Percentiles rank a stretch among this genome's conserved stretches.
Evolutionary conservation across 2,329 filamentous ascomycete species (phyloP).

Genomic region (Cladobotryum mycophilum): DNA sequence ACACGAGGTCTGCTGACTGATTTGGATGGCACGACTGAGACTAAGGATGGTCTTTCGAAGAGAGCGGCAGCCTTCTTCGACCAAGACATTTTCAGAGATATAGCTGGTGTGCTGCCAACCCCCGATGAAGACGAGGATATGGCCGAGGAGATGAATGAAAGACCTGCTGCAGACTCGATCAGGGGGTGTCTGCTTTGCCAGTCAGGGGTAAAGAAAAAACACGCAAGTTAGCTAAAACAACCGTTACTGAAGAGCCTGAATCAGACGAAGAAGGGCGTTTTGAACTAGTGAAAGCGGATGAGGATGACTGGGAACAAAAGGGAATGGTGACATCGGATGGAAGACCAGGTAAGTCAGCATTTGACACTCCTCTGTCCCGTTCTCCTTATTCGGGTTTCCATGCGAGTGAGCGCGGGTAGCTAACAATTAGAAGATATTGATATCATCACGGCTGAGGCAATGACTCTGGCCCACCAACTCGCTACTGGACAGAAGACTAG

Average conservation of each 20-base stretch:
- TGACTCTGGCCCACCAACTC: slow-evolving; percentile 91
- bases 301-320: slow-evolving; percentile 60
- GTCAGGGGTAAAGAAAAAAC: background rate
- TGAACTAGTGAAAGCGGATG: slow-evolving; percentile 54
- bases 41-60: slow-evolving; percentile 59
- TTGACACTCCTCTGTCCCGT: background rate
- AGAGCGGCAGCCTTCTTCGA: slow-evolving; percentile 85
- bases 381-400: background rate
- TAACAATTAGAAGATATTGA: slow-evolving; percentile 63
- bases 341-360: slow-evolving; percentile 45
- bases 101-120: slow-evolving; percentile 60
- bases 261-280: slow-evolving; percentile 31
- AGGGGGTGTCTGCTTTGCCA: background rate
- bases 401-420: too few species aligned
- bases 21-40: slow-evolving; percentile 36
- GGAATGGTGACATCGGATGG: slow-evolving; percentile 58
- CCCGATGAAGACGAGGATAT: slow-evolving; percentile 28
- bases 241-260: background rate
- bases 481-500: slow-evolving; percentile 78
- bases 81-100: slow-evolving; percentile 86
- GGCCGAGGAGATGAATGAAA: slow-evolving; percentile 20
- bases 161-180: background rate
- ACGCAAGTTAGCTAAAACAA: background rate
- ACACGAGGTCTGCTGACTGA: slow-evolving; percentile 29
- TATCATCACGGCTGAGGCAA: slow-evolving; percentile 98